A percentile compares a stretch with the other conserved stretches of the same genome.
phyloP scores from a whole-genome alignment of 768 basidiomycete genomes.

The Leccinum imitatum region DNA sequence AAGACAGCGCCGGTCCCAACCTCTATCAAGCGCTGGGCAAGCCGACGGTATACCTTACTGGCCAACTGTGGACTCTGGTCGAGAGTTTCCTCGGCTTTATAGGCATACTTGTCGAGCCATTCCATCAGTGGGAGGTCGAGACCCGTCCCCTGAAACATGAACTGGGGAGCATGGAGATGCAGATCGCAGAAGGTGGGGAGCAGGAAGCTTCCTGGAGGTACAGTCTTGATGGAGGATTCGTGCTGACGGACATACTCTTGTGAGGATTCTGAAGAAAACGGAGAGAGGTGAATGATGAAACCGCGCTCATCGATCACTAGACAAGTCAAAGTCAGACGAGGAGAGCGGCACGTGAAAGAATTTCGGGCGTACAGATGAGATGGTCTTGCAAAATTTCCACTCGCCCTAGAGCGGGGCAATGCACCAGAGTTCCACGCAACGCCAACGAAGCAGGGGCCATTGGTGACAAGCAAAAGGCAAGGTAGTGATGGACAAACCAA shows the following conservation, averaged over 20 bases:
- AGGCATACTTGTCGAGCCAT: conserved; percentile 83
- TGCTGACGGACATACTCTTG: conserved; percentile 29
- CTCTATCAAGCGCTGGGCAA: conserved; percentile 65
- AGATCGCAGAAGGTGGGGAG: conserved; percentile 81
- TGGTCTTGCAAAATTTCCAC: conserved; percentile 57
- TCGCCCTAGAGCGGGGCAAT: conserved; percentile 51
- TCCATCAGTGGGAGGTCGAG: conserved; percentile 82
- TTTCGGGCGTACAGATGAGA: conserved; percentile 44
- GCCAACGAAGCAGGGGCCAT: conserved; percentile 16
- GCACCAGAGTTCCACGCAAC: conserved; percentile 55
- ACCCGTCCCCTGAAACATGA: conserved; percentile 84
- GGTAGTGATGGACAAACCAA: not conserved
- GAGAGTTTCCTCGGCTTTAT: conserved; percentile 74
- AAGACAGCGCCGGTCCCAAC: conserved; percentile 76
- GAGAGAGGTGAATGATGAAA: conserved; percentile 50
- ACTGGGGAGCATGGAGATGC: conserved; percentile 88
- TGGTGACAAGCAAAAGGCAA: conserved; percentile 2
- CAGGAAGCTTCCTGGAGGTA: conserved; percentile 62
- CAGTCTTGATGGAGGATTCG: conserved; percentile 20
- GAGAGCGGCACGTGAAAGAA: not conserved
- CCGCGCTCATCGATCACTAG: conserved; percentile 41
- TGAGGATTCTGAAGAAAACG: conserved; percentile 37
- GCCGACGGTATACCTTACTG: conserved; percentile 59
- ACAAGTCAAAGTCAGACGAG: conserved; percentile 4
- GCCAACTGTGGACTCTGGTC: conserved; percentile 65